A percentile compares a stretch with the other conserved stretches of the same genome.
Evolutionary conservation across 2,329 filamentous ascomycete genomes (phyloP).

Genomic region (Conoideocrella luteorostrata): DNA sequence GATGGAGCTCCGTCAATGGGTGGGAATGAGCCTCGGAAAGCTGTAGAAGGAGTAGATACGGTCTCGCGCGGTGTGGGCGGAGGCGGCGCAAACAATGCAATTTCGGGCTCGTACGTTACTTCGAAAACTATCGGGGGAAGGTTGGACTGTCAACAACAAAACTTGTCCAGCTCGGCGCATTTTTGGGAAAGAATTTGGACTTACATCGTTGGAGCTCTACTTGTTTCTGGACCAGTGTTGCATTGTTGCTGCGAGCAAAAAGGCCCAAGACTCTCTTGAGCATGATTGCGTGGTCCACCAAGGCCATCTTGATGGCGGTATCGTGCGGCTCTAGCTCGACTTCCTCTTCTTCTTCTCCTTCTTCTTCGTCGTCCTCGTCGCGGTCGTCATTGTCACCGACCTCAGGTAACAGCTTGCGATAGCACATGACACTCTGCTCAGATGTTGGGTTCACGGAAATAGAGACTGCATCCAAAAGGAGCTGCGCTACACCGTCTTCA

Average conservation of each 20-base stretch:
- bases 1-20: constrained; percentile 27
- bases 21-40: constrained; percentile 41
- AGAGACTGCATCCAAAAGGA: constrained; percentile 68
- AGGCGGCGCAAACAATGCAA: constrained; percentile 53
- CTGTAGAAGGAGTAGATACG: constrained; percentile 36
- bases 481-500: constrained; percentile 61
- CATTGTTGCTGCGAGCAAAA: constrained; percentile 59
- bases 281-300: constrained; percentile 83
- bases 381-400: constrained; percentile 29
- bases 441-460: constrained; percentile 69
- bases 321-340: constrained; percentile 54
- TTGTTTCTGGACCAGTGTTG: constrained; percentile 47
- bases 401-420: constrained; percentile 65
- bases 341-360: constrained; percentile 35
- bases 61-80: constrained; percentile 32
- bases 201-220: constrained; percentile 60
- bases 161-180: too few relatives aligned
- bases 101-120: constrained; percentile 57
- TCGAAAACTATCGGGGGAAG: constrained; percentile 48
- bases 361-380: constrained; percentile 33
- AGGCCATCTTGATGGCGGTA: constrained; percentile 73
- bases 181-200: constrained; percentile 24
- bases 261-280: constrained; percentile 74
- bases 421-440: constrained; percentile 71
- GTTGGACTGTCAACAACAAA: neutral